Evolutionary conservation across 495 filamentous ascomycete genomes (phyloP).

Genomic region (Trichoderma reesei): DNA sequence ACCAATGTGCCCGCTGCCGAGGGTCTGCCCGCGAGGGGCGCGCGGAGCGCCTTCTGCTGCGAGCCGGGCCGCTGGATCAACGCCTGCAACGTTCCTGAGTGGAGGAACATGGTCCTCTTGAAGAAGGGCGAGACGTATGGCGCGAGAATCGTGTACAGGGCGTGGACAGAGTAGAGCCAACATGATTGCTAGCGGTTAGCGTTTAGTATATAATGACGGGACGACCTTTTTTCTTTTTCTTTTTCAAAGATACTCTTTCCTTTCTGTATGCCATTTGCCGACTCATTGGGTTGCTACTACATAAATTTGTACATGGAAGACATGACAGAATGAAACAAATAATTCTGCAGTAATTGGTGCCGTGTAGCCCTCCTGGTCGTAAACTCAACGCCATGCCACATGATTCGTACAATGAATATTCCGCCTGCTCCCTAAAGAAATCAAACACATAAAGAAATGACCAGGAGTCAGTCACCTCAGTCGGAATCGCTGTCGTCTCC

Average conservation of each 20-base stretch:
- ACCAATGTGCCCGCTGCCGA: slow-evolving; percentile 67
- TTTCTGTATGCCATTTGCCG: too few relatives aligned
- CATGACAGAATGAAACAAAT: background rate
- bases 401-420: background rate
- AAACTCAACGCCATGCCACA: background rate
- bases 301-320: background rate
- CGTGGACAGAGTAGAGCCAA: slow-evolving; percentile 51
- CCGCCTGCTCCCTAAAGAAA: background rate
- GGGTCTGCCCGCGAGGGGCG: slow-evolving; percentile 49
- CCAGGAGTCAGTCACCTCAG: slow-evolving; percentile 14
- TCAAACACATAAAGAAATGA: background rate
- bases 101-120: slow-evolving; percentile 65
- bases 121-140: slow-evolving; percentile 76
- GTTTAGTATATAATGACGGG: background rate
- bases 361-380: background rate
- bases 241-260: background rate
- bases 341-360: background rate
- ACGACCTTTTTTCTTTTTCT: background rate
- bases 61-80: slow-evolving; percentile 89
- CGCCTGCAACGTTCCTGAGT: slow-evolving; percentile 68
- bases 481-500: slow-evolving; percentile 39
- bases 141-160: slow-evolving; percentile 65
- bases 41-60: slow-evolving; percentile 73
- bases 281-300: background rate
- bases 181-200: background rate